Evolutionary conservation across 176 grass and related monocot genomes (phyloP), one percentile per base, ranked within the genome.

Genomic region (Rhynchospora pubera): DNA sequence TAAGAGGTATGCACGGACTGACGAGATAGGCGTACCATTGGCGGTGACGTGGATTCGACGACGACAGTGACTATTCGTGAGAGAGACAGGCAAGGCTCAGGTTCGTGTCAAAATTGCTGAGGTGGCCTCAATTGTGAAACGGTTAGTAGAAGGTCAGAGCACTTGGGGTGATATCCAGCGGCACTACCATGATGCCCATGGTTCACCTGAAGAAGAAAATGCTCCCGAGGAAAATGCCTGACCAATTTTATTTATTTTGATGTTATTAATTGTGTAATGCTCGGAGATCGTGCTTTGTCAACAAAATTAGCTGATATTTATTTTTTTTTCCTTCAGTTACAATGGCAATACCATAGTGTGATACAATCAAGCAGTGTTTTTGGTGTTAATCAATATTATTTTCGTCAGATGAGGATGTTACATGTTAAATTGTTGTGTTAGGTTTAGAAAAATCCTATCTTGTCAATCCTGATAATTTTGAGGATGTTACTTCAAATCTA

Each of bases 131-230:
- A 86, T 94, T 13, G 86, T 94, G 70, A 97, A 97, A 69, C 88
- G 87, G 79, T 83, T 92, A 43, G 90, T 67, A 0, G 90, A 97
- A 7, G 90, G 94, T 30, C 79, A 92, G 65, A 92, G 86, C 68
- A 97, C 94, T 66, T 97, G 94, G 94, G 94, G 87, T 0, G 91
- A 97, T 75, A 88, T 97, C 83, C 85, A 94, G 94, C 91, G 94
- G 94, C 87, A 86, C 68, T 97, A 86, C 80, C 94, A 91, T 9
- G 52, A 88, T 13, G 89, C 90, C 67, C 82, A 82, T 0, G 7
- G 82, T 24, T 72, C 86, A 0, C 7, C 66, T 1, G 73, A 88
- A 0, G 70, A 74, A 11, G 85, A 94, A 0, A 90, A 94, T 82
- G 72, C 24, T 5, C 22, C 48, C 0, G 48, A 55, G 24, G 79